Base-by-base conservation (phyloP, 768 basidiomycete species). In the Chalciporus pseudorubinellus region DNA sequence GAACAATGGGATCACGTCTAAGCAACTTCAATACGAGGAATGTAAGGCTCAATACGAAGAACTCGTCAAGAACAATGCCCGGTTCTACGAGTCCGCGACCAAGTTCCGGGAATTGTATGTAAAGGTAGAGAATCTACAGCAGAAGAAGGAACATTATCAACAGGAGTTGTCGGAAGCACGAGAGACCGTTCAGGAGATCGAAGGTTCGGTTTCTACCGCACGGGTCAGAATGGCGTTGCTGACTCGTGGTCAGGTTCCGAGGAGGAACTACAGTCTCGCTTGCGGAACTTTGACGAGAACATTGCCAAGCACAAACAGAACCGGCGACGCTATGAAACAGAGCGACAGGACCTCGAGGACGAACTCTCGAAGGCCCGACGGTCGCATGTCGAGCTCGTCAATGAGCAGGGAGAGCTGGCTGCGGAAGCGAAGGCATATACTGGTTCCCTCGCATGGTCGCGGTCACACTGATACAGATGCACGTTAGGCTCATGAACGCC, bases 31-130 rank as follows among this genome's bases (percentile, higher is more conserved):
- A 48, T 83, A 85, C 44, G 89, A 94, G 51, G 78, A 84, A 39
- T 78, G 84, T 13, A 85, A 87, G 61, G 76, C 74, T 13, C 69
- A 81, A 53, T 84, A 87, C 56, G 83, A 92, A 22, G 72, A 72
- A 14, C 72, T 88, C 18, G 84, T 83, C 36, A 75, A 77, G 52
- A 77, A 81, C n/a, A 92, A 92, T 61, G 74, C 77, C 47, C 84
- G 80, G 51, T 94, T 94, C 66, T 85, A 91, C 60, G 89, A 95
- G 44, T 79, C 83, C 40, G 85, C 90, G 3, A 84, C 83, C 19
- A 87, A 87, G 63, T 97, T 98, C 65, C 81, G 91, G 51, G 90
- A 97, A 68, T 77, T 88, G 48, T 94, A 89, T 62, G 70, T 86
- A 48, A 82, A 82, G 59, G 80, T 85, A 19, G 82, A 87, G 49